phyloP scores from a whole-genome alignment of 164 flowering plant genomes.

The Macadamia integrifolia region DNA sequence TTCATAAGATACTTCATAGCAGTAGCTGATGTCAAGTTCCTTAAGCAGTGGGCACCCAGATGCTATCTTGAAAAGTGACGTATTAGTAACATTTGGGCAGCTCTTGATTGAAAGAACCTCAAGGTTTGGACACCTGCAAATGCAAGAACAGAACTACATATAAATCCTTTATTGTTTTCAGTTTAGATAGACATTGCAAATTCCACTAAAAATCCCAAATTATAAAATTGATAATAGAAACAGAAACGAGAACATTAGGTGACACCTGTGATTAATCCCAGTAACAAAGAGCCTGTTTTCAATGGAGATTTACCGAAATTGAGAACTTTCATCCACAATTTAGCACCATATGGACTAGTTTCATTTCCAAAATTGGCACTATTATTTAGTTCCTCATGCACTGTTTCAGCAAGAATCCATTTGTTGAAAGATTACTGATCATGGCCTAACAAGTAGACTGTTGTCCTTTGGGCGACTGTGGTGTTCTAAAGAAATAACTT shows the following conservation, averaged over 20 bases:
- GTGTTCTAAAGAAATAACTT: background rate
- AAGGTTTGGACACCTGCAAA: constrained; percentile 68
- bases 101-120: constrained; percentile 71
- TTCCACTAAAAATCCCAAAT: background rate
- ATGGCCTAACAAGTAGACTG: background rate
- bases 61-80: constrained; percentile 48
- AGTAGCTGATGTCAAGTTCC: constrained; percentile 80
- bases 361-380: background rate
- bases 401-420: background rate
- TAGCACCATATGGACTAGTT: background rate
- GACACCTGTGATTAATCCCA: too few species aligned
- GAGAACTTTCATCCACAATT: too few species aligned
- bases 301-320: too few species aligned
- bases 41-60: constrained; percentile 43
- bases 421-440: background rate
- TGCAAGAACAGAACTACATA: background rate
- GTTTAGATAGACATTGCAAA: background rate
- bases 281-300: too few species aligned
- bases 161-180: background rate
- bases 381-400: background rate
- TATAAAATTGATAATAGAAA: background rate
- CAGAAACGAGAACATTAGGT: too few species aligned
- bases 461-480: background rate
- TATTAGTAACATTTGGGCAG: constrained; percentile 65
- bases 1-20: constrained; percentile 68